Evolutionary conservation across 345 rosid species (phyloP).

Genomic region (Hypericum androsaemum): DNA sequence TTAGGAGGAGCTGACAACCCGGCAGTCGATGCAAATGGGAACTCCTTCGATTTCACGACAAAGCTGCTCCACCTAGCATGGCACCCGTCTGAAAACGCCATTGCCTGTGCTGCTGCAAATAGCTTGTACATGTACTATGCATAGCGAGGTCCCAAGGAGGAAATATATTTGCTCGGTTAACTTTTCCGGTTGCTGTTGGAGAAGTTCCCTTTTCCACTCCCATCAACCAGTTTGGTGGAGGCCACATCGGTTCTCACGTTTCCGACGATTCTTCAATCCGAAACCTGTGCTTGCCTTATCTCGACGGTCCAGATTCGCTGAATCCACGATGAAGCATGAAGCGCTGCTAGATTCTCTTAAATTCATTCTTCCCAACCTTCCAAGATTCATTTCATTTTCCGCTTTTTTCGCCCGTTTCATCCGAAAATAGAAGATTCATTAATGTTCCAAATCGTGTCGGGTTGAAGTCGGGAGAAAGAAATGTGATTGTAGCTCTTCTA

Average conservation of each 20-base stretch:
- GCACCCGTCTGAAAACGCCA: slow-evolving; percentile 47
- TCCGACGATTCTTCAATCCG: slow-evolving; percentile 22
- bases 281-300: slow-evolving; percentile 18
- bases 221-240: slow-evolving; percentile 5
- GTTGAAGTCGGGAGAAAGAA: slow-evolving; percentile 36
- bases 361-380: slow-evolving; percentile 14
- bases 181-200: slow-evolving; percentile 7
- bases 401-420: slow-evolving; percentile 19
- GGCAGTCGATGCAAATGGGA: slow-evolving; percentile 42
- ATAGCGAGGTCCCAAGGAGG: slow-evolving; percentile 17
- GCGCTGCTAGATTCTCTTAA: slow-evolving; percentile 33
- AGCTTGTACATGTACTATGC: slow-evolving; percentile 63
- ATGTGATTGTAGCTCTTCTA: slow-evolving; percentile 54
- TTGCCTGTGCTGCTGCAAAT: slow-evolving; percentile 51
- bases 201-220: slow-evolving; percentile 10
- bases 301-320: slow-evolving; percentile 21
- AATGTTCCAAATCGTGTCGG: slow-evolving; percentile 35
- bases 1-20: slow-evolving; percentile 29
- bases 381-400: slow-evolving; percentile 7
- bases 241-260: slow-evolving; percentile 6
- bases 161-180: slow-evolving; percentile 5
- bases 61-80: slow-evolving; percentile 53
- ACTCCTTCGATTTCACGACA: slow-evolving; percentile 39
- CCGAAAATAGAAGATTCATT: slow-evolving; percentile 38
- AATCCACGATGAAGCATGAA: slow-evolving; percentile 37